Evolutionary conservation across 306 rosid species (phyloP), one percentile per base, ranked within the genome.

Genomic region (Prunus campanulata): DNA sequence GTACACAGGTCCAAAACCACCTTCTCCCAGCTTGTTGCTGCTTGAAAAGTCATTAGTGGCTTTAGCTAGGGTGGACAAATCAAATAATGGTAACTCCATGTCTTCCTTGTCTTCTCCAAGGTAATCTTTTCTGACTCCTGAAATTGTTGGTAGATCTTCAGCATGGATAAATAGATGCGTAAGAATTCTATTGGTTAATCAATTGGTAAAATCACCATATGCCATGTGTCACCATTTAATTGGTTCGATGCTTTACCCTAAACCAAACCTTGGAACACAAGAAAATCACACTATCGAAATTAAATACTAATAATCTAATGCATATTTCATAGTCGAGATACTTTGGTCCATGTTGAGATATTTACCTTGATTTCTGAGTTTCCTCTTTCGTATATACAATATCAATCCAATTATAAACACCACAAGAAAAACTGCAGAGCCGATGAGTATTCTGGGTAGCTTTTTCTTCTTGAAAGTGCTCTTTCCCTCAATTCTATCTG

Each of bases 1-100:
- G 46, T 71, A 71, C 5, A 71, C 82, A 8, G 72, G 57, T 22
- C 82, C 82, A 64, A 63, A 78, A n/a, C 77, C 82, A 16, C 77
- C 82, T 2, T 60, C 56, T 2, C 77, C 77, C 3, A 78, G 68
- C 50, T 50, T 51, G 68, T 19, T 16, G 5, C 16, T 24, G 11
- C 11, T 46, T 48, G 82, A 71, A 50, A 78, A 71, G 6, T 62
- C 11, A 11, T 52, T 63, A 15, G 82, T 78, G 32, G 82, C 72
- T 35, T 75, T 25, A 32, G 27, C 25, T 3, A 78, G 11, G 0
- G 71, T 59, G 8, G n/a, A 1, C 52, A 46, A 69, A 54, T 69
- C 63, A 59, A 77, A 69, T n/a, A 69, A 0, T 29, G 80, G 80
- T 8, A 77, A 30, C 9, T 69, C 80, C 55, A 68, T 3, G 2